Evolutionary conservation across 2,329 filamentous ascomycete genomes (phyloP).

Genomic region (Monilinia vaccinii-corymbosi): DNA sequence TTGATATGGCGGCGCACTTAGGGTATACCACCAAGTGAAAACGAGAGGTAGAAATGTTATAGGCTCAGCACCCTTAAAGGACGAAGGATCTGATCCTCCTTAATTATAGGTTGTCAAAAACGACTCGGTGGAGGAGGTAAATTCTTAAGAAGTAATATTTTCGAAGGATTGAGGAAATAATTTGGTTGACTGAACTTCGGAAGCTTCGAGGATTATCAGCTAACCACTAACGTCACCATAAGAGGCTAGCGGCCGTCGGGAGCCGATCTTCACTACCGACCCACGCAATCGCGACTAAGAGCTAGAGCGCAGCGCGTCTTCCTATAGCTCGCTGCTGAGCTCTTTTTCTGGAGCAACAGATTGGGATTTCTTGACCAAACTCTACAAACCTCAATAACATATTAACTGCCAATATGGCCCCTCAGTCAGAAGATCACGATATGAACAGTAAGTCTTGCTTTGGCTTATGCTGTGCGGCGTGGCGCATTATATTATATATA

Average conservation of each 20-base stretch:
- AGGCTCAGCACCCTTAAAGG: not conserved
- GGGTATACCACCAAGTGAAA: conserved; percentile 25
- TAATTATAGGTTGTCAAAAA: not conserved
- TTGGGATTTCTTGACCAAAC: not conserved
- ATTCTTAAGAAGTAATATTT: conserved; percentile 7
- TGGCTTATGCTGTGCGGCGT: not conserved
- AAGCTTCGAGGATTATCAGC: not conserved
- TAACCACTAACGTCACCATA: not conserved
- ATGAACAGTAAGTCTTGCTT: conserved; percentile 35
- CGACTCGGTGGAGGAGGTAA: not conserved
- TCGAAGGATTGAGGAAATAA: not conserved
- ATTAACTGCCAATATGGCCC: conserved; percentile 34
- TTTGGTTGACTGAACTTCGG: not conserved
- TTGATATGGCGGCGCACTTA: conserved; percentile 16
- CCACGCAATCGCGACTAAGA: conserved; percentile 4
- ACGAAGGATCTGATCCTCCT: not conserved
- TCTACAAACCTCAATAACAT: not conserved
- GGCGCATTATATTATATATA: not conserved
- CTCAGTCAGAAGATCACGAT: conserved; percentile 36
- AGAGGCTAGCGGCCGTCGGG: conserved; percentile 3
- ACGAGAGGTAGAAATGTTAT: not conserved
- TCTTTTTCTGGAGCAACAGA: not conserved
- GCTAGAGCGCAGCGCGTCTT: conserved; percentile 11
- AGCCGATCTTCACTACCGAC: conserved; percentile 13
- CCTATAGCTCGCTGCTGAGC: not conserved